phyloP scores from a whole-genome alignment of 129 eudicot species.

The Cynara cardunculus region DNA sequence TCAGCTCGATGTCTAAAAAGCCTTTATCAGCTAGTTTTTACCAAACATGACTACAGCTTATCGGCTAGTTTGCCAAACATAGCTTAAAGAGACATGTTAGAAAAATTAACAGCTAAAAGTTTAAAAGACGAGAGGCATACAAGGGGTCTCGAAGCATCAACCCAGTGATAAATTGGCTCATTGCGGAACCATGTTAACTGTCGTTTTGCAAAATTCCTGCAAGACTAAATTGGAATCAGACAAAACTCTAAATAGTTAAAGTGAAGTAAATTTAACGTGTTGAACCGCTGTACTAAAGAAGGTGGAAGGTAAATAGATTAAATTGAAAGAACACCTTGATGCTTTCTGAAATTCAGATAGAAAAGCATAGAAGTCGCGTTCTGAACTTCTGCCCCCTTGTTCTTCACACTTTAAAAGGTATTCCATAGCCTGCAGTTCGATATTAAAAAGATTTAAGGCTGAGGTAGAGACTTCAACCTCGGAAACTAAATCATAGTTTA shows the following conservation, averaged over 20 bases:
- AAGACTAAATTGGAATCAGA: constrained; percentile 12
- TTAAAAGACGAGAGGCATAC: constrained; percentile 37
- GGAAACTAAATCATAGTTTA: background rate
- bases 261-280: background rate
- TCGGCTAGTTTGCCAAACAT: background rate
- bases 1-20: no score
- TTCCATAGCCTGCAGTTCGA: constrained; percentile 66
- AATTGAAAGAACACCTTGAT: constrained; percentile 51
- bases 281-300: background rate
- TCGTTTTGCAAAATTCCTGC: constrained; percentile 87
- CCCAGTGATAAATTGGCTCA: constrained; percentile 81
- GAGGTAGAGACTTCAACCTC: background rate
- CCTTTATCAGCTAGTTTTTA: background rate
- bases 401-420: constrained; percentile 60
- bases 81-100: background rate
- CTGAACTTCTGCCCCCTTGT: constrained; percentile 72
- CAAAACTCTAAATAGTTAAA: background rate
- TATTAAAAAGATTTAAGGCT: constrained; percentile 11
- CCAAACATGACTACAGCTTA: background rate
- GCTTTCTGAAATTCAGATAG: constrained; percentile 83
- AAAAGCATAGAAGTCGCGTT: constrained; percentile 54
- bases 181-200: constrained; percentile 93
- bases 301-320: constrained; percentile 3
- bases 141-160: constrained; percentile 82
- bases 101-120: no score